These are phyloP conservation scores for Picea glauca DNA, from an alignment of 75 land plant genomes.

Conservation along the genomic window DNA sequence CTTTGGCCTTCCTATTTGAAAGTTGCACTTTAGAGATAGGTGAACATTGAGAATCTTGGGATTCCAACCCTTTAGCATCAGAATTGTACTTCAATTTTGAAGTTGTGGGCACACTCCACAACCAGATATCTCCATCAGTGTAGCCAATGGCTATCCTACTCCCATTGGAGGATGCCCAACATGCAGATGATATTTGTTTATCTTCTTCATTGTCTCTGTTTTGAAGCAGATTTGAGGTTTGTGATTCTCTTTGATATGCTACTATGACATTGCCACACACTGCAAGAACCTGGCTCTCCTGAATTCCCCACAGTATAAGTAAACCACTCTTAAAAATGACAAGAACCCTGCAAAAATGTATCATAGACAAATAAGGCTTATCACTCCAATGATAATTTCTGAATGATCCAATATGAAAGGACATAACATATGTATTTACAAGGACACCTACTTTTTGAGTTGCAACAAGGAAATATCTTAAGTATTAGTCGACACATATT, in stretches of 20 bases:
- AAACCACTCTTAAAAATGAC: conserved; percentile 64
- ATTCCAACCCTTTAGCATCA: conserved; percentile 12
- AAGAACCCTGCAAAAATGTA: conserved; percentile 45
- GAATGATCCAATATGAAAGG: background rate
- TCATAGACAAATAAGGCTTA: background rate
- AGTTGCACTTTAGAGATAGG: conserved; percentile 62
- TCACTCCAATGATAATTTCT: background rate
- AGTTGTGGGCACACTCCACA: conserved; percentile 48
- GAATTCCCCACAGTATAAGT: conserved; percentile 68
- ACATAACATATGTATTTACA: background rate
- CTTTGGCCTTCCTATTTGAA: conserved; percentile 54
- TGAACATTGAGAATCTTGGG: conserved; percentile 14
- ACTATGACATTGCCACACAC: conserved; percentile 39
- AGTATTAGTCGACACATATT: background rate
- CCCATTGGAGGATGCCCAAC: conserved; percentile 77
- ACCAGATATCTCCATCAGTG: conserved; percentile 64
- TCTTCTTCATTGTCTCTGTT: conserved; percentile 33
- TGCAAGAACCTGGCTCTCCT: conserved; percentile 47
- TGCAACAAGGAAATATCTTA: background rate
- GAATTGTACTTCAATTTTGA: conserved; percentile 16
- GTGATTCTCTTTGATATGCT: conserved; percentile 7
- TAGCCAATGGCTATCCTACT: conserved; percentile 71
- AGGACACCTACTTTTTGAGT: background rate
- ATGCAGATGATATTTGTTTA: conserved; percentile 63
- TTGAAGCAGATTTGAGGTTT: background rate